These are phyloP conservation scores for Arxiozyma telluris DNA, from an alignment of 1,139 yeast species.

Conservation along the genomic window DNA sequence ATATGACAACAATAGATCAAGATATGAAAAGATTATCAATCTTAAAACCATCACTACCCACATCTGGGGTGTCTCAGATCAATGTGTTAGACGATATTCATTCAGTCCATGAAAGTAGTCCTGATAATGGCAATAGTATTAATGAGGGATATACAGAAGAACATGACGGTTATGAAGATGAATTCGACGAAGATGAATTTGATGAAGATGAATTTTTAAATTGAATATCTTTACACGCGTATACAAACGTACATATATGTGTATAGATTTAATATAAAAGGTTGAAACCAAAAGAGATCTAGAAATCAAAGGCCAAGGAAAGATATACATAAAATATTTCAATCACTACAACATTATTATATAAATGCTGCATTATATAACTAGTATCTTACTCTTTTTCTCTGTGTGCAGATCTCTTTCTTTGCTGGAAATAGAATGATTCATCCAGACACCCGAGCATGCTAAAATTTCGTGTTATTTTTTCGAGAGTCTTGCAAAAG, in stretches of 20 bases:
- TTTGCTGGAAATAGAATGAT: too few relatives aligned
- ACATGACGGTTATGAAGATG: conserved; percentile 8
- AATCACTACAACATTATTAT: too few relatives aligned
- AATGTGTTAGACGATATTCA: conserved; percentile 20
- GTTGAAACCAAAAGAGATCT: too few relatives aligned
- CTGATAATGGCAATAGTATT: not conserved
- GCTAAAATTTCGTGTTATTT: too few relatives aligned
- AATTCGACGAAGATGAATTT: conserved; percentile 16
- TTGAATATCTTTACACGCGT: not conserved
- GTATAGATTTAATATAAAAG: not conserved
- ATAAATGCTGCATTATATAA: too few relatives aligned
- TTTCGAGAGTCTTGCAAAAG: too few relatives aligned
- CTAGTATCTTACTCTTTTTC: too few relatives aligned
- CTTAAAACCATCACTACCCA: conserved; percentile 13
- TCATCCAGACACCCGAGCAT: too few relatives aligned
- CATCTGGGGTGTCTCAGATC: conserved; percentile 17
- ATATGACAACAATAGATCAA: conserved; percentile 7
- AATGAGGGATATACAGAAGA: not conserved
- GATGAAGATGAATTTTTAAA: conserved; percentile 24
- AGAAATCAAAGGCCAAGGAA: not conserved
- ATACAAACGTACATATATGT: too few relatives aligned
- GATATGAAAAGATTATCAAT: conserved; percentile 12
- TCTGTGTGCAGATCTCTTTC: too few relatives aligned
- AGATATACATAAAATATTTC: too few relatives aligned
- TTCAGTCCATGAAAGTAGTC: conserved; percentile 6